Evolutionary conservation across 78 protist genomes (phyloP).

Genomic region (Mastigamoeba balamuthi): DNA sequence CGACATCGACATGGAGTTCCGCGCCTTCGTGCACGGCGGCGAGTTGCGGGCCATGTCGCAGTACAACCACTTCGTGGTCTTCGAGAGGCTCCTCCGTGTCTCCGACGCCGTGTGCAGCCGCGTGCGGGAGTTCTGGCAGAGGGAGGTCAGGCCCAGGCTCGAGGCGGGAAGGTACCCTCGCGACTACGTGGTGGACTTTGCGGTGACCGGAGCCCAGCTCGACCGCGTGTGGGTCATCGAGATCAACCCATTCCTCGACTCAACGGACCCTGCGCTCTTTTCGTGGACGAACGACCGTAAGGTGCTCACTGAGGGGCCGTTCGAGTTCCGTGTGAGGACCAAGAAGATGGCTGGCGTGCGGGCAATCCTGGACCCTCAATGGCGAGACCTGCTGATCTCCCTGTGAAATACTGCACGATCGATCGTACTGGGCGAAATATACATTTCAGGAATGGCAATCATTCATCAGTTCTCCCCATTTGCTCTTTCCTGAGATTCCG

Average conservation of each 20-base stretch:
- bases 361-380: too few species aligned
- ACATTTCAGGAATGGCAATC: too few species aligned
- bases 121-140: not conserved
- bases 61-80: not conserved
- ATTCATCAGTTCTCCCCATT: too few species aligned
- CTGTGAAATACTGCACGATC: too few species aligned
- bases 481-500: too few species aligned
- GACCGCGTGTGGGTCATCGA: slow-evolving; percentile 14
- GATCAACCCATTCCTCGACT: slow-evolving; percentile 9
- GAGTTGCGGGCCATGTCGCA: slow-evolving; percentile 1
- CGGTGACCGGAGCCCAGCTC: not conserved
- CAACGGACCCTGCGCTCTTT: slow-evolving; percentile 9
- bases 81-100: not conserved
- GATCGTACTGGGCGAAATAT: too few species aligned
- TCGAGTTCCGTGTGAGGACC: not conserved
- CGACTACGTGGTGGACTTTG: slow-evolving; percentile 12
- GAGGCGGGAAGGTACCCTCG: too few species aligned
- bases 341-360: too few species aligned
- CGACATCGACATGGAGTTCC: slow-evolving; percentile 24
- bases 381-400: too few species aligned
- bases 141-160: not conserved
- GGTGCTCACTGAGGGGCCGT: not conserved
- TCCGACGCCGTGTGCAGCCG: not conserved
- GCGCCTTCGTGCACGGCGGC: slow-evolving; percentile 9
- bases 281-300: not conserved